phyloP scores from a whole-genome alignment of 495 filamentous ascomycete genomes.

The Rhizodiscina lignyota region DNA sequence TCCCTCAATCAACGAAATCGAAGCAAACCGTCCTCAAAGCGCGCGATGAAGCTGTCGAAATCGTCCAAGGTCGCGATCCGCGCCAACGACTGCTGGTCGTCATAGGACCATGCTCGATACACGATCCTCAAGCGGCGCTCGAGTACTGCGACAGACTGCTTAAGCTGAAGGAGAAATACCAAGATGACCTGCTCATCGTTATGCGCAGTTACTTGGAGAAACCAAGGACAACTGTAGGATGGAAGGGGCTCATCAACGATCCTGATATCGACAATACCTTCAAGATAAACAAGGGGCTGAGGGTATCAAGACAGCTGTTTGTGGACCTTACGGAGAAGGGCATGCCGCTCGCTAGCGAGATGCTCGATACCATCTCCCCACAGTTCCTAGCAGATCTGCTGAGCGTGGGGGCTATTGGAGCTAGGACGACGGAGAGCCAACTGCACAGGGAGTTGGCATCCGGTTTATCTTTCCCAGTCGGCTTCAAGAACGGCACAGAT shows the following conservation, averaged over 20 bases:
- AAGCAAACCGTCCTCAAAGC: constrained; percentile 63
- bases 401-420: constrained; percentile 83
- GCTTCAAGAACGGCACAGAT: constrained; percentile 99
- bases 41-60: constrained; percentile 63
- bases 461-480: constrained; percentile 89
- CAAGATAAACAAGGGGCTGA: constrained; percentile 95
- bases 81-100: constrained; percentile 73
- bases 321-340: constrained; percentile 86
- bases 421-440: constrained; percentile 89
- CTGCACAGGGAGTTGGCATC: constrained; percentile 90
- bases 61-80: constrained; percentile 66
- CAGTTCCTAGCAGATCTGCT: constrained; percentile 95
- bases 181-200: constrained; percentile 77
- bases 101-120: constrained; percentile 92
- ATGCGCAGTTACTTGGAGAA: constrained; percentile 99
- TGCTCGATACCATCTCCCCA: constrained; percentile 96
- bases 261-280: constrained; percentile 97
- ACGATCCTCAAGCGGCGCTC: constrained; percentile 81
- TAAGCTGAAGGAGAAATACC: constrained; percentile 74
- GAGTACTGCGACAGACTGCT: constrained; percentile 84
- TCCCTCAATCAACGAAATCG: constrained; percentile 60
- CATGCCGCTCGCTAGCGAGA: constrained; percentile 97
- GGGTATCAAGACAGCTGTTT: constrained; percentile 76
- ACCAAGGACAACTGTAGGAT: constrained; percentile 93
- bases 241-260: constrained; percentile 99